A percentile compares a stretch with the other conserved stretches of the same genome.
phyloP scores from a whole-genome alignment of 331 rosid species.

The Malus hybrid region DNA sequence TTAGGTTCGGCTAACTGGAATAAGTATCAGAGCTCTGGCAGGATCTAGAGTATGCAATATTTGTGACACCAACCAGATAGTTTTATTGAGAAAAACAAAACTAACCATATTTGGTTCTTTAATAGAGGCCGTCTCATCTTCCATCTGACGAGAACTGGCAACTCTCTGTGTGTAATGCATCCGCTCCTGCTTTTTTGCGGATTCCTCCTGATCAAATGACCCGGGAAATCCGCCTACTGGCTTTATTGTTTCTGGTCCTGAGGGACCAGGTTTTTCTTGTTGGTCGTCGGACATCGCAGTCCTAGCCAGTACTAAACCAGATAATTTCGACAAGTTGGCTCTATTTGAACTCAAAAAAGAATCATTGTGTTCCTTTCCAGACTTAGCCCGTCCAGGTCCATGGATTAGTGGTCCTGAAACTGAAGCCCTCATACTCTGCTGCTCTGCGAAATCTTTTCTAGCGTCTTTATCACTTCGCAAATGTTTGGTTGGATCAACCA shows the following conservation, averaged over 20 bases:
- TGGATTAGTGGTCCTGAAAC: slow-evolving; percentile 69
- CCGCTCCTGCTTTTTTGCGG: slow-evolving; percentile 38
- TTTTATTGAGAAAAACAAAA: neutral
- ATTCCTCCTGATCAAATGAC: slow-evolving; percentile 34
- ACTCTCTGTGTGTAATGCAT: slow-evolving; percentile 32
- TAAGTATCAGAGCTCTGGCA: no score
- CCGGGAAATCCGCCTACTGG: slow-evolving; percentile 30
- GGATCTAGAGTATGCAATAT: neutral
- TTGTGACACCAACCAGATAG: neutral
- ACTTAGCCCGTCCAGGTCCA: slow-evolving; percentile 34
- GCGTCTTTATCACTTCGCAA: slow-evolving; percentile 28
- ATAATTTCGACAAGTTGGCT: slow-evolving; percentile 37
- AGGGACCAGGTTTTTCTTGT: slow-evolving; percentile 38
- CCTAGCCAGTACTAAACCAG: slow-evolving; percentile 59
- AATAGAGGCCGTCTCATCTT: slow-evolving; percentile 30
- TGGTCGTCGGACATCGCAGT: slow-evolving; percentile 28
- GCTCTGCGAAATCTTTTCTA: slow-evolving; percentile 30
- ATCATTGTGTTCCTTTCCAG: slow-evolving; percentile 37
- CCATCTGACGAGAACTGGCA: slow-evolving; percentile 29
- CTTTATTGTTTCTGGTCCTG: slow-evolving; percentile 18
- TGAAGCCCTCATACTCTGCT: slow-evolving; percentile 36
- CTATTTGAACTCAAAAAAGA: slow-evolving; percentile 21
- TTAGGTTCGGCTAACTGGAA: neutral
- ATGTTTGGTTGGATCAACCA: slow-evolving; percentile 40
- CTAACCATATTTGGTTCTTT: slow-evolving; percentile 50